Conservation (phyloP, 129 eudicot species). For the Logfia minima region DNA sequence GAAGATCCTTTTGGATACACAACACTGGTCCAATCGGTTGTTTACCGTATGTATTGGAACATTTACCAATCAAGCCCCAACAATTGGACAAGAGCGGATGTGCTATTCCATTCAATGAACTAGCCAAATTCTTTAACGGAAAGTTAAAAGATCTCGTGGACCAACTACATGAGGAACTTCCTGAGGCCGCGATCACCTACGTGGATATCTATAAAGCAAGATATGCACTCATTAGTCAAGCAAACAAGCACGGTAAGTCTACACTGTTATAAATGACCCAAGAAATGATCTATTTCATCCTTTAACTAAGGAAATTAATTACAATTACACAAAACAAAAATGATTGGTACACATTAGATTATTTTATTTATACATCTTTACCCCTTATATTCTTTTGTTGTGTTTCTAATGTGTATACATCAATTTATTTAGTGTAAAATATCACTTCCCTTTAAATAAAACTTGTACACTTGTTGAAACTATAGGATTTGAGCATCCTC, state of each 20-base stretch:
- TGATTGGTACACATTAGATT: too few species aligned
- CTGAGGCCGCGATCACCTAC: slow-evolving; percentile 25
- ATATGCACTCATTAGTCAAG: slow-evolving; percentile 34
- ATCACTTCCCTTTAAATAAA: neutral
- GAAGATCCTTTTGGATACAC: slow-evolving; percentile 37
- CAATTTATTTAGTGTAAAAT: neutral
- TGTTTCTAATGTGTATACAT: too few species aligned
- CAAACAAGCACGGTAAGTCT: slow-evolving; percentile 30
- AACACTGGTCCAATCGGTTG: slow-evolving; percentile 44
- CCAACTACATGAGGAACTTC: slow-evolving; percentile 33
- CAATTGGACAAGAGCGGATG: slow-evolving; percentile 33
- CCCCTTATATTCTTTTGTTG: too few species aligned
- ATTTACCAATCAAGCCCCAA: slow-evolving; percentile 1
- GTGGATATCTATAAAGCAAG: slow-evolving; percentile 33
- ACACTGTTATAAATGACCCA: neutral
- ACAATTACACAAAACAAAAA: too few species aligned
- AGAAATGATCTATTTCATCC: neutral
- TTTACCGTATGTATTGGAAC: slow-evolving; percentile 30
- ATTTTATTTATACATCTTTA: too few species aligned
- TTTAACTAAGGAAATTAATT: neutral
- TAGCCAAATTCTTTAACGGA: slow-evolving; percentile 29
- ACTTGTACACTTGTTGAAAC: neutral
- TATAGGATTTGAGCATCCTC: slow-evolving; percentile 52
- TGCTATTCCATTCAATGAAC: slow-evolving; percentile 21
- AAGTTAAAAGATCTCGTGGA: slow-evolving; percentile 29